phyloP scores from a whole-genome alignment of 1,284 basidiomycete species.

The Irpex sp. region DNA sequence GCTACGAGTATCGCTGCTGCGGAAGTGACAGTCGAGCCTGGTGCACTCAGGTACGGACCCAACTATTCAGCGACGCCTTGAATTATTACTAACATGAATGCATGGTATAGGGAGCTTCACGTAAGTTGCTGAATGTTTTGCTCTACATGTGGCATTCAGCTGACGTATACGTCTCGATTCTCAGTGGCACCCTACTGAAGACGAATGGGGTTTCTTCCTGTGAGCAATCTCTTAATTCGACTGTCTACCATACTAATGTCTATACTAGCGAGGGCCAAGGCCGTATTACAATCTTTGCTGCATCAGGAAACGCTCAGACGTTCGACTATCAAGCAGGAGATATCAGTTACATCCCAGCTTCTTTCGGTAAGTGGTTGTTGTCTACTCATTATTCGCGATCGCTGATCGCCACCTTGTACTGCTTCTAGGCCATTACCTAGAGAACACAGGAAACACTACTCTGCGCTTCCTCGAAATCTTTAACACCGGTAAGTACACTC shows the following conservation, averaged over 20 bases:
- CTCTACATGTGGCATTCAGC: constrained; percentile 1
- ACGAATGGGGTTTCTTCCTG: constrained; percentile 62
- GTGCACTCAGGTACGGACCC: constrained; percentile 41
- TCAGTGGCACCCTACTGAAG: constrained; percentile 72
- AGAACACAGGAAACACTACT: constrained; percentile 64
- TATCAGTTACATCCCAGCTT: constrained; percentile 51
- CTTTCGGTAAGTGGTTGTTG: constrained; percentile 11
- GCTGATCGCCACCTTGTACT: background rate
- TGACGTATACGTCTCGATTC: constrained; percentile 2
- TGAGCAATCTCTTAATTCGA: constrained; percentile 17
- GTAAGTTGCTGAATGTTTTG: constrained; percentile 12
- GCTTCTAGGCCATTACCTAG: constrained; percentile 56
- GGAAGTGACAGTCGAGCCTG: constrained; percentile 66
- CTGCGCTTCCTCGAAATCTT: constrained; percentile 62
- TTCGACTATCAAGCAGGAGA: constrained; percentile 69
- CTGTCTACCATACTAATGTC: background rate
- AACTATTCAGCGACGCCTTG: background rate
- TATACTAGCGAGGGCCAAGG: constrained; percentile 41
- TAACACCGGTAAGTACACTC: constrained; percentile 38
- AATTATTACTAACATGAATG: background rate
- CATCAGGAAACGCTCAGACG: constrained; percentile 58
- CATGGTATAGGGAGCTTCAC: constrained; percentile 26
- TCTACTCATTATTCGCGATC: background rate
- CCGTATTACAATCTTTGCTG: constrained; percentile 64
- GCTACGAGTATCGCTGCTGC: constrained; percentile 61